Evolutionary conservation across 2,329 filamentous ascomycete species (phyloP).

Genomic region (Mariannaea sp.): DNA sequence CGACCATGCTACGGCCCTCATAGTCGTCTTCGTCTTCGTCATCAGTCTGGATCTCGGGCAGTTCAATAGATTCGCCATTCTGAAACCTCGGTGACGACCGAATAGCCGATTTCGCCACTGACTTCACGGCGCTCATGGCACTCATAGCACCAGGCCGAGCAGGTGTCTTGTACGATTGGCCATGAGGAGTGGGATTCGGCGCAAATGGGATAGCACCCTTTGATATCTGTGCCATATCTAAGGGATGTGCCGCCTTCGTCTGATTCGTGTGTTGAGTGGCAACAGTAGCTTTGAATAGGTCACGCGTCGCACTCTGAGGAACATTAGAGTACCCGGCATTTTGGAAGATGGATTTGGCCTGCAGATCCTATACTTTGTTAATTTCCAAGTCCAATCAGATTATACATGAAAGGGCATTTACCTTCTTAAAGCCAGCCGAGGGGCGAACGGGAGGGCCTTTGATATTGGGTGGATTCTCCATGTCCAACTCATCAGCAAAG

Average conservation of each 20-base stretch:
- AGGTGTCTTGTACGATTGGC: conserved; percentile 70
- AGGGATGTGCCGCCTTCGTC: conserved; percentile 66
- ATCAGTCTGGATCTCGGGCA: conserved; percentile 95
- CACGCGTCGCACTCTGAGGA: conserved; percentile 57
- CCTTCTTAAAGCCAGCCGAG: conserved; percentile 72
- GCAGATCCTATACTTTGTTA: conserved; percentile 58
- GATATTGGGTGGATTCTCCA: conserved; percentile 62
- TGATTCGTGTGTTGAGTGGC: conserved; percentile 70
- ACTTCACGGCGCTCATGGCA: conserved; percentile 51
- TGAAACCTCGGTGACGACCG: conserved; percentile 83
- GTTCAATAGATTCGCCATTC: conserved; percentile 86
- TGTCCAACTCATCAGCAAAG: conserved; percentile 66
- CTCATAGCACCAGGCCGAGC: conserved; percentile 55
- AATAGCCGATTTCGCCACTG: conserved; percentile 62
- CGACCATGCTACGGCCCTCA: conserved; percentile 61
- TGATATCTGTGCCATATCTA: conserved; percentile 86
- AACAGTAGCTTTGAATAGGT: conserved; percentile 69
- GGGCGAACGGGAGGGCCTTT: conserved; percentile 87
- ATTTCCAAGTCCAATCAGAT: conserved; percentile 12
- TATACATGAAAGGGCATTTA: conserved; percentile 44
- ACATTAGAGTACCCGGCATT: conserved; percentile 63
- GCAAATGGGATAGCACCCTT: conserved; percentile 92
- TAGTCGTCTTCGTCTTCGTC: conserved; percentile 84
- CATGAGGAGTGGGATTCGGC: conserved; percentile 64
- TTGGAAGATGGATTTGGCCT: conserved; percentile 63